Evolutionary conservation across 345 rosid species (phyloP).

Genomic region (Geranium brycei): DNA sequence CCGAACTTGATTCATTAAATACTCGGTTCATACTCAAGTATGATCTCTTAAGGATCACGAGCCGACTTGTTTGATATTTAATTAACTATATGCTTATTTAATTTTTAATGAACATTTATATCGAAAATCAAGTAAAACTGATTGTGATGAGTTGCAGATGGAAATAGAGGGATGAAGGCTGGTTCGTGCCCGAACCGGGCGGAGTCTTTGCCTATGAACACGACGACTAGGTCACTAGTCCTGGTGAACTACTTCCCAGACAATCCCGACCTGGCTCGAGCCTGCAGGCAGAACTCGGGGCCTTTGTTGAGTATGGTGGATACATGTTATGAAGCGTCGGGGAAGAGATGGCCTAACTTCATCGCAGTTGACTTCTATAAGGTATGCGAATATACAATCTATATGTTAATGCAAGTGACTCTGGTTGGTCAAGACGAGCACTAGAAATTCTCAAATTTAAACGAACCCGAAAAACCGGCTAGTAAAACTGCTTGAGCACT

Average conservation of each 20-base stretch:
- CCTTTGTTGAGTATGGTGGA: slow-evolving; percentile 42
- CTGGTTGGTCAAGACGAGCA: too few species aligned
- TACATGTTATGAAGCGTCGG: slow-evolving; percentile 49
- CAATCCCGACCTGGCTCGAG: slow-evolving; percentile 30
- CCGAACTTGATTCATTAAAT: background rate
- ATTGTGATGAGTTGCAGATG: slow-evolving; percentile 37
- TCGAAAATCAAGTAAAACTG: too few species aligned
- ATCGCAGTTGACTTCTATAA: slow-evolving; percentile 78
- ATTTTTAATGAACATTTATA: too few species aligned
- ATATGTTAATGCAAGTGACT: background rate
- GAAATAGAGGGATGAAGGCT: slow-evolving; percentile 53
- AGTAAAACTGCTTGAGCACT: too few species aligned
- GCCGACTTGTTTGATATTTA: too few species aligned
- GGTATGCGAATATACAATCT: slow-evolving; percentile 23
- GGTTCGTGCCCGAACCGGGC: slow-evolving; percentile 64
- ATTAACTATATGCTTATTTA: too few species aligned
- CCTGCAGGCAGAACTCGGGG: slow-evolving; percentile 72
- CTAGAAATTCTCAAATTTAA: too few species aligned
- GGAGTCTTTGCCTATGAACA: slow-evolving; percentile 56
- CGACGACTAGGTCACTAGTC: slow-evolving; percentile 43
- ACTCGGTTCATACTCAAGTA: too few species aligned
- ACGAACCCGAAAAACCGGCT: too few species aligned
- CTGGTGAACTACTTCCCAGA: slow-evolving; percentile 63
- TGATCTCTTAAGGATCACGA: too few species aligned
- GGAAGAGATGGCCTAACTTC: slow-evolving; percentile 90